phyloP scores from a whole-genome alignment of 139 green algal genomes.

The Auxenochlorella pyrenoidosa region DNA sequence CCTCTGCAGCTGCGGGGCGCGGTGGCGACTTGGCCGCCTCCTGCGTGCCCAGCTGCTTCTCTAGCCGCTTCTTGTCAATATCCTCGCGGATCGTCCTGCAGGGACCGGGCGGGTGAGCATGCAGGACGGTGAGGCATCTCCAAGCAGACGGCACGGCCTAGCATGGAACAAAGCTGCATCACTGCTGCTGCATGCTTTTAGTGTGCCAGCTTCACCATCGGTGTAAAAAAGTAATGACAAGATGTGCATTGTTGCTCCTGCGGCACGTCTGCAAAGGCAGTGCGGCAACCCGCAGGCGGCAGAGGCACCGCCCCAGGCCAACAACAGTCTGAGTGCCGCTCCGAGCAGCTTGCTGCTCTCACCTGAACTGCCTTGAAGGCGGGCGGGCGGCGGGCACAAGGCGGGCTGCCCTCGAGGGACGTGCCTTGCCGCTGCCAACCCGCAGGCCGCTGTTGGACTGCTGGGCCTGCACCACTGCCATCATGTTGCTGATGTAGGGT shows the following conservation, averaged over 20 bases:
- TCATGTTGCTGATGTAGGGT: too few relatives aligned
- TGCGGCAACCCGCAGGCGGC: too few relatives aligned
- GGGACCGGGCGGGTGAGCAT: not conserved
- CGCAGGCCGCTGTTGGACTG: not conserved
- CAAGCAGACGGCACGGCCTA: too few relatives aligned
- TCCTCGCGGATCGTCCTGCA: slow-evolving; percentile 34
- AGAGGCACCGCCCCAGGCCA: too few relatives aligned
- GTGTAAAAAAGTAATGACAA: too few relatives aligned
- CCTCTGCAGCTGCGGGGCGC: not conserved
- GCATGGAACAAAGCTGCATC: too few relatives aligned
- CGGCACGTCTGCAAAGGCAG: too few relatives aligned
- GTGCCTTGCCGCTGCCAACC: not conserved
- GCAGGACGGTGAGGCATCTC: too few relatives aligned
- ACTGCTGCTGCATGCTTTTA: too few relatives aligned
- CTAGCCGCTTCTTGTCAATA: slow-evolving; percentile 31
- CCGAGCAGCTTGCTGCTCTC: not conserved
- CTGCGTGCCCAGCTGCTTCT: slow-evolving; percentile 20
- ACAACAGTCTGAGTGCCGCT: not conserved
- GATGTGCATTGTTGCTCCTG: too few relatives aligned
- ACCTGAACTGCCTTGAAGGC: slow-evolving; percentile 12
- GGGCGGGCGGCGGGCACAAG: not conserved
- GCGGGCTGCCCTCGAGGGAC: not conserved
- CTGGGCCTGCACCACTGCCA: not conserved
- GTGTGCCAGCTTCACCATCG: too few relatives aligned
- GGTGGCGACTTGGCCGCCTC: not conserved